A percentile compares a stretch with the other conserved stretches of the same genome.
Conservation (phyloP, 2,329 filamentous ascomycete species). For the Ustilaginoidea virens region DNA sequence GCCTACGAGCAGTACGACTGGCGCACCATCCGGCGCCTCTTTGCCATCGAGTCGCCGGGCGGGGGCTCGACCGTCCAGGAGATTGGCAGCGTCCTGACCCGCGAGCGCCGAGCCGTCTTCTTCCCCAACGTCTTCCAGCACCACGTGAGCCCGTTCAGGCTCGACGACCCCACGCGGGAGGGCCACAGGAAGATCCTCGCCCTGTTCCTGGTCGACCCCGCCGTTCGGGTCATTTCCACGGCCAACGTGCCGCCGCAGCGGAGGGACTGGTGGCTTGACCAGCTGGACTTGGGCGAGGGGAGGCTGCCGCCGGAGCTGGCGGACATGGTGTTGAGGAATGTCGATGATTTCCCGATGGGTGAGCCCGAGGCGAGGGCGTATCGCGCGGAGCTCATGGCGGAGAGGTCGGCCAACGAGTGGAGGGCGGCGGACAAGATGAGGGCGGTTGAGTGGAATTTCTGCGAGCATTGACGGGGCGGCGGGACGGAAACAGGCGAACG, state of each 20-base stretch:
- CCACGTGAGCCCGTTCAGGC: slow-evolving; percentile 32
- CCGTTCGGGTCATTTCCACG: slow-evolving; percentile 25
- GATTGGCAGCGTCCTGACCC: slow-evolving; percentile 31
- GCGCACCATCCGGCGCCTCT: slow-evolving; percentile 17
- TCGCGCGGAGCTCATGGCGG: slow-evolving; percentile 12
- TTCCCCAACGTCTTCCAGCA: slow-evolving; percentile 42
- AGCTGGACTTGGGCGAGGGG: neutral
- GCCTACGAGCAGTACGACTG: slow-evolving; percentile 18
- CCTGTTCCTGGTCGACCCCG: slow-evolving; percentile 45
- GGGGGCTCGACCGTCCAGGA: slow-evolving; percentile 13
- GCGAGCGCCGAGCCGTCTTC: slow-evolving; percentile 31
- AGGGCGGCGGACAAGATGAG: slow-evolving; percentile 2
- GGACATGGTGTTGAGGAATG: too few species aligned
- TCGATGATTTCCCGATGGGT: neutral
- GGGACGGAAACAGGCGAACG: too few species aligned
- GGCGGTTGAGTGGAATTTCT: slow-evolving; percentile 9
- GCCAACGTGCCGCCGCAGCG: slow-evolving; percentile 30
- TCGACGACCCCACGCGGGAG: slow-evolving; percentile 32
- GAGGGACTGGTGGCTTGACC: slow-evolving; percentile 18
- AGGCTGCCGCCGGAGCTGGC: slow-evolving; percentile 6
- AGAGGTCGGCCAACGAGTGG: slow-evolving; percentile 9
- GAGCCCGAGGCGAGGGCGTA: neutral
- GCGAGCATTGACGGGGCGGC: slow-evolving; percentile 12
- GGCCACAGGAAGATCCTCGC: slow-evolving; percentile 46
- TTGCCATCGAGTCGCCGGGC: slow-evolving; percentile 18